Conservation (phyloP, 75 land plant species). For the Pinus tabuliformis region DNA sequence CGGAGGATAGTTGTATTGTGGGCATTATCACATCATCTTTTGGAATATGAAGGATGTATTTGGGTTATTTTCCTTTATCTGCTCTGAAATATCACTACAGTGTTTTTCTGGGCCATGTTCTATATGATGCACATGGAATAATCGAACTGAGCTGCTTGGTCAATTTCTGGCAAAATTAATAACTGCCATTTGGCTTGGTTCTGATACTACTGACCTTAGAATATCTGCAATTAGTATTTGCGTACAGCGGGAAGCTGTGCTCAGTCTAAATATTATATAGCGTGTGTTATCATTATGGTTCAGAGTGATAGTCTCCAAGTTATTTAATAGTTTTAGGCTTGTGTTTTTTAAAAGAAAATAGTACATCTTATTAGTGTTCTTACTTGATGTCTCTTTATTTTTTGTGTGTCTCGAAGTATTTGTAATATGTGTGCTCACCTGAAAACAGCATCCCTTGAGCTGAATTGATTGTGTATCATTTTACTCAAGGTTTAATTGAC, state of each 20-base stretch:
- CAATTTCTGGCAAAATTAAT: not conserved
- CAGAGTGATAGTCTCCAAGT: too few species aligned
- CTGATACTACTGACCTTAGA: not conserved
- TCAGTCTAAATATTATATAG: not conserved
- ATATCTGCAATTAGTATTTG: not conserved
- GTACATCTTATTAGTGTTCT: too few species aligned
- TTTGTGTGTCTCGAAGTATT: too few species aligned
- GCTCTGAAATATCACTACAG: not conserved
- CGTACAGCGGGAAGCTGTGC: not conserved
- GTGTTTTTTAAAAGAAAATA: too few species aligned
- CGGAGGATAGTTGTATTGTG: not conserved
- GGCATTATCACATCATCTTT: not conserved
- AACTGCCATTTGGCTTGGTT: not conserved
- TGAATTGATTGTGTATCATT: not conserved
- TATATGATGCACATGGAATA: not conserved
- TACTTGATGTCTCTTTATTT: too few species aligned
- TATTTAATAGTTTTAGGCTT: too few species aligned
- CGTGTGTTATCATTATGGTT: not conserved
- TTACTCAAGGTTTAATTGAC: not conserved
- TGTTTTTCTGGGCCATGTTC: not conserved
- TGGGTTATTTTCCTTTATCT: not conserved
- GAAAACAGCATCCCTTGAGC: not conserved
- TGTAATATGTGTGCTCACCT: not conserved
- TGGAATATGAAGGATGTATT: slow-evolving; percentile 3
- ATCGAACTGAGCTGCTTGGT: not conserved